Evolutionary conservation across 2,329 filamentous ascomycete species (phyloP).

Genomic region (Diaporthe nobilis): DNA sequence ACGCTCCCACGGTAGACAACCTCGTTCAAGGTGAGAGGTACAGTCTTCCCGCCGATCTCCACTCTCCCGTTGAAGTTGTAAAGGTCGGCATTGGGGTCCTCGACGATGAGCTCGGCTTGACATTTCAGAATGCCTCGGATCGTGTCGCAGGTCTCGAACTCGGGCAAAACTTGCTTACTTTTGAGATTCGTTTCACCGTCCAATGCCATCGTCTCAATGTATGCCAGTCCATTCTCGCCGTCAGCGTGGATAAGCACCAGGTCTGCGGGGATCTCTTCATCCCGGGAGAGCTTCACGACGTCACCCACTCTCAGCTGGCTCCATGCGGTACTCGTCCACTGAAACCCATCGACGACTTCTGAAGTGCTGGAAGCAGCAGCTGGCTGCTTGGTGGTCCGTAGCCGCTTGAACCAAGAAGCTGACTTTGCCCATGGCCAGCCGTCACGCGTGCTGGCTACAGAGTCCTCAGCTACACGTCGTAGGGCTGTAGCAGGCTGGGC

Average conservation of each 20-base stretch:
- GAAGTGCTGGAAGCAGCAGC: not conserved
- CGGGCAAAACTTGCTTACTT: slow-evolving; percentile 77
- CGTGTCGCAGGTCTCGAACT: slow-evolving; percentile 70
- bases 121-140: slow-evolving; percentile 68
- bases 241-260: slow-evolving; percentile 82
- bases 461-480: slow-evolving; percentile 64
- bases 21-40: slow-evolving; percentile 83
- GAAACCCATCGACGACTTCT: slow-evolving; percentile 47
- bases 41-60: slow-evolving; percentile 68
- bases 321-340: slow-evolving; percentile 68
- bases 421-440: not conserved
- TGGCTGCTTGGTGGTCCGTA: not conserved
- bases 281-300: slow-evolving; percentile 67
- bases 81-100: slow-evolving; percentile 83
- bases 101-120: slow-evolving; percentile 75
- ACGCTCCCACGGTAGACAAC: slow-evolving; percentile 90
- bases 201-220: slow-evolving; percentile 86
- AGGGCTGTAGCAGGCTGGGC: slow-evolving; percentile 64
- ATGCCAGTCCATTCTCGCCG: slow-evolving; percentile 84
- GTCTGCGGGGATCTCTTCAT: slow-evolving; percentile 88
- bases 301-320: slow-evolving; percentile 65
- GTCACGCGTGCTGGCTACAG: slow-evolving; percentile 67
- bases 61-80: slow-evolving; percentile 83
- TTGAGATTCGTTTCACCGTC: slow-evolving; percentile 89
- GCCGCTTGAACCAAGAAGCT: not conserved